A percentile compares a stretch with the other conserved stretches of the same genome.
Evolutionary conservation across 345 rosid species (phyloP).

Genomic region (Euphorbia pulcherrima): DNA sequence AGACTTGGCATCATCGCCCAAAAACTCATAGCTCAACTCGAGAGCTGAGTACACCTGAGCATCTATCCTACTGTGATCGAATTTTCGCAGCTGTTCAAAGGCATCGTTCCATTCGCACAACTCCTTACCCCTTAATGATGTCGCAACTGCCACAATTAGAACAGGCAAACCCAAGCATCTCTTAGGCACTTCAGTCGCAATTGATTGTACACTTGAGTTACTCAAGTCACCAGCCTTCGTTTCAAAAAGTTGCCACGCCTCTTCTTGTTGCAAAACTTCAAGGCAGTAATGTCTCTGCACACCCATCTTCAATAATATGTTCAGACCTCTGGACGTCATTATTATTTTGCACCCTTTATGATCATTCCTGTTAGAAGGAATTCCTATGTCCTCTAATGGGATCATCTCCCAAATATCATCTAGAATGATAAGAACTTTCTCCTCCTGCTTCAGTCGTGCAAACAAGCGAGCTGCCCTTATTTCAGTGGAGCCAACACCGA

Average conservation of each 20-base stretch:
- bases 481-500: neutral
- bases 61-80: neutral
- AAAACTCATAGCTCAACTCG: slow-evolving; percentile 11
- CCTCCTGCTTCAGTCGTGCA: neutral
- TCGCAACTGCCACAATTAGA: slow-evolving; percentile 9
- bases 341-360: slow-evolving; percentile 28
- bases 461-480: slow-evolving; percentile 2
- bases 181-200: slow-evolving; percentile 1
- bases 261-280: slow-evolving; percentile 10
- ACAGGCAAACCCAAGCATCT: slow-evolving; percentile 27
- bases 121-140: neutral
- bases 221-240: slow-evolving; percentile 4
- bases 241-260: slow-evolving; percentile 33
- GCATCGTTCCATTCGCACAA: slow-evolving; percentile 16
- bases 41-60: neutral
- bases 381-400: slow-evolving; percentile 27
- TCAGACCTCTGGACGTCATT: slow-evolving; percentile 19
- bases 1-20: neutral
- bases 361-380: slow-evolving; percentile 24
- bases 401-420: slow-evolving; percentile 32
- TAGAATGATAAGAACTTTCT: slow-evolving; percentile 24
- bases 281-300: slow-evolving; percentile 2
- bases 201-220: neutral
- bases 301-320: slow-evolving; percentile 24
- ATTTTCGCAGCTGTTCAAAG: neutral